These are phyloP conservation scores for Aspergillus carbonarius DNA, from an alignment of 2,329 filamentous ascomycete species.

Conservation along the genomic window DNA sequence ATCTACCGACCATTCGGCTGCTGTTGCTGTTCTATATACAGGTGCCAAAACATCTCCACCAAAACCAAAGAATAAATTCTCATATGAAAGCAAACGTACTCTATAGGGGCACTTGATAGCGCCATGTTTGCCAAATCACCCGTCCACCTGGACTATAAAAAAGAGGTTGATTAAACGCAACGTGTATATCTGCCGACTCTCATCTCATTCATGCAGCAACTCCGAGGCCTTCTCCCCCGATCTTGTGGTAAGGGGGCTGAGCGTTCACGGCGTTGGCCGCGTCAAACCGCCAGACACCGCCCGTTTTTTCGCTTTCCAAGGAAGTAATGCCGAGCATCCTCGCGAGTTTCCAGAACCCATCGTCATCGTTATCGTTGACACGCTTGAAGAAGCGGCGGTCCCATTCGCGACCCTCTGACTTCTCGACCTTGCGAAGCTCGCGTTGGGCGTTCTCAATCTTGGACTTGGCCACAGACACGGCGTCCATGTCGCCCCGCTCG, in stretches of 20 bases:
- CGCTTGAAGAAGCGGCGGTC: slow-evolving; percentile 75
- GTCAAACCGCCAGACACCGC: slow-evolving; percentile 70
- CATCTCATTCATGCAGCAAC: slow-evolving; percentile 16
- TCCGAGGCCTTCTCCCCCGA: slow-evolving; percentile 42
- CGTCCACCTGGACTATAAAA: neutral
- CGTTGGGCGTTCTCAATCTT: slow-evolving; percentile 90
- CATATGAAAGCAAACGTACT: slow-evolving; percentile 7
- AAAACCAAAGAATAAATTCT: slow-evolving; percentile 2
- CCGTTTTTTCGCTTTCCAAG: slow-evolving; percentile 64
- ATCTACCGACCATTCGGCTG: neutral
- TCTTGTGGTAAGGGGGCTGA: slow-evolving; percentile 44
- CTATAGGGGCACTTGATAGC: slow-evolving; percentile 6
- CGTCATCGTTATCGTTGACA: slow-evolving; percentile 34
- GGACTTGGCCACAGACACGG: slow-evolving; percentile 73
- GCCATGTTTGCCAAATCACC: neutral
- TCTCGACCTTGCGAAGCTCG: slow-evolving; percentile 71
- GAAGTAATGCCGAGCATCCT: slow-evolving; percentile 40
- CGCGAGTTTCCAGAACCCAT: slow-evolving; percentile 45
- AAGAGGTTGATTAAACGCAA: slow-evolving; percentile 2
- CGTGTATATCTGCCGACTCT: neutral
- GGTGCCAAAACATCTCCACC: neutral
- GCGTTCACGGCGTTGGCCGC: slow-evolving; percentile 50
- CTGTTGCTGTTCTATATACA: slow-evolving; percentile 10
- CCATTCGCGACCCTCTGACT: slow-evolving; percentile 74
- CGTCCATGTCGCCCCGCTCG: slow-evolving; percentile 77